Base-by-base conservation (phyloP, 176 grass and related monocot species). In the Melocanna baccifera region DNA sequence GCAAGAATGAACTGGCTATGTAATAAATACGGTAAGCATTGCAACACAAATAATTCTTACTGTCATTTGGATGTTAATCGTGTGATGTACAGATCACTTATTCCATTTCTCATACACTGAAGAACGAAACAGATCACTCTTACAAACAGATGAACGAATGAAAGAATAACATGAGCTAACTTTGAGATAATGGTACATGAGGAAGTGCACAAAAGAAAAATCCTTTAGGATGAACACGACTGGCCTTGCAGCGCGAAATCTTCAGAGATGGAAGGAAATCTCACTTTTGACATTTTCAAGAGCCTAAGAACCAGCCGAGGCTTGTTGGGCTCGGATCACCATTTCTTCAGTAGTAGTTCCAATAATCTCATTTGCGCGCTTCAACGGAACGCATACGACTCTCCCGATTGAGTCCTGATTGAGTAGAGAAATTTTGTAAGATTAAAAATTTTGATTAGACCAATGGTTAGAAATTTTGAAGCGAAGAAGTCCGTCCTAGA, bases 321-420 rank as follows among this genome's bases (percentile, higher is more conserved):
- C 56, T 81, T 89, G 78, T 75, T 94, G 88, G 25, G 91, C 96
- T 86, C 64, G 82, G 7, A 88, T 87, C 69, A 99, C 93, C 50
- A 94, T 22, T 94, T 99, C 96, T 84, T 99, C 91, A 4, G 96
- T 99, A 53, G 93, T 99, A 55, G 84, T 89, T 2, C 93, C 96
- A 40, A 99, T 99, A 57, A 99, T 94, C 42, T 99, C 96, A 72
- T 99, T 96, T 40, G 93, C 93, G 0, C 88, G 84, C 84, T 94
- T 99, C 84, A 99, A 67, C 1, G 89, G 88, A 84, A 91, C 93
- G 48, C 91, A 92, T 34, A 43, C 42, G 47, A 99, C 77, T 77
- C 86, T 91, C 71, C 90, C 93, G 1, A 86, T 82, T 9, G 81
- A 91, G 84, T 99, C 97, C 97, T 99, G 84, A 51, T 18, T 18